phyloP scores from a whole-genome alignment of 2,329 filamentous ascomycete species.

The Verticillium isaacii region DNA sequence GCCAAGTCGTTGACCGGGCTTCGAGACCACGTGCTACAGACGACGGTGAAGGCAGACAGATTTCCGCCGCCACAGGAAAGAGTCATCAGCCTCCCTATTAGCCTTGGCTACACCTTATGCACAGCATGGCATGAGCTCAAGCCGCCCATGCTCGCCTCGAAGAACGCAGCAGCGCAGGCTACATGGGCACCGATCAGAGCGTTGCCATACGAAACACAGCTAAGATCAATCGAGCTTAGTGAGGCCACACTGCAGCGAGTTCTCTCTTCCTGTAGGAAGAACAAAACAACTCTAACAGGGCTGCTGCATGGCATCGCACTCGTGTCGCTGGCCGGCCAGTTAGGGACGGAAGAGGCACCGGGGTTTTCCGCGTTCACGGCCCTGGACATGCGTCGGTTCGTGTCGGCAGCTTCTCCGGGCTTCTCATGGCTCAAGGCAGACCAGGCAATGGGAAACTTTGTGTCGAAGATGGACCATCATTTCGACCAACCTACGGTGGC shows the following conservation, averaged over 20 bases:
- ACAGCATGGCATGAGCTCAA: conserved; percentile 15
- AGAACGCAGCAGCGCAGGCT: conserved; percentile 7
- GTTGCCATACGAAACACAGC: conserved; percentile 14
- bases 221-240: conserved; percentile 14
- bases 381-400: conserved; percentile 17
- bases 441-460: conserved; percentile 13
- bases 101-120: conserved; percentile 11
- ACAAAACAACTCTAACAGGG: conserved; percentile 22
- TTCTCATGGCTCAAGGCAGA: not conserved
- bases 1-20: not conserved
- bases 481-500: not conserved
- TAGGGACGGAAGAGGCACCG: not conserved
- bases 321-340: conserved; percentile 15
- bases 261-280: conserved; percentile 17
- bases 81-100: conserved; percentile 15
- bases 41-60: not conserved
- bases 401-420: conserved; percentile 2
- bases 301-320: conserved; percentile 20
- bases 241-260: conserved; percentile 11
- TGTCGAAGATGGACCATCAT: conserved; percentile 9
- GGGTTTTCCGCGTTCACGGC: conserved; percentile 10
- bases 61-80: conserved; percentile 20
- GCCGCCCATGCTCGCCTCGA: conserved; percentile 7
- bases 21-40: conserved; percentile 6
- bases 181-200: conserved; percentile 19